These are phyloP conservation scores for Auriscalpium orientale DNA, from an alignment of 768 basidiomycete genomes.

Conservation along the genomic window DNA sequence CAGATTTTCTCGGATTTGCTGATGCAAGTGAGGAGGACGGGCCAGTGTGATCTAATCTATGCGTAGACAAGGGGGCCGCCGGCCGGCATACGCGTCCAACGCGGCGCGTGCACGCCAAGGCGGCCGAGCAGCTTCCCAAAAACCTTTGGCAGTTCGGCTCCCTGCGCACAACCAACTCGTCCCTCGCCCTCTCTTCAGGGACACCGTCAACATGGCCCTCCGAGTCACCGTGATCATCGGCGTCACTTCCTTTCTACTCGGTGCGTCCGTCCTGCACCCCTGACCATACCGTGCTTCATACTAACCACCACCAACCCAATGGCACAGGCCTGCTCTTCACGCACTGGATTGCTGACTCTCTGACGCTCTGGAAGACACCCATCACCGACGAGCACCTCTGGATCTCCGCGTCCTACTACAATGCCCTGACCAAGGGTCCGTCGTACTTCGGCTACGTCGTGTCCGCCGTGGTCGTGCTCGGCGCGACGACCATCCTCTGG, in stretches of 20 bases:
- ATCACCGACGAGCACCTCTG: conserved; percentile 75
- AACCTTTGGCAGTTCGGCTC: too few species aligned
- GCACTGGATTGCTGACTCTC: conserved; percentile 90
- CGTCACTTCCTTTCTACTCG: conserved; percentile 74
- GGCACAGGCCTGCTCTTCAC: conserved; percentile 69
- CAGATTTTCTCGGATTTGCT: too few species aligned
- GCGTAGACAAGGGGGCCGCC: too few species aligned
- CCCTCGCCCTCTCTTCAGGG: background rate
- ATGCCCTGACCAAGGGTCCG: conserved; percentile 64
- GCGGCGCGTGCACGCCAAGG: too few species aligned
- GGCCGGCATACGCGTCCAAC: too few species aligned
- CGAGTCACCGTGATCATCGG: conserved; percentile 70
- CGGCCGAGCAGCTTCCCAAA: too few species aligned
- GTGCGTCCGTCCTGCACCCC: conserved; percentile 29
- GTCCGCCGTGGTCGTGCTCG: conserved; percentile 46
- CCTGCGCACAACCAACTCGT: background rate
- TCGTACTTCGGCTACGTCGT: conserved; percentile 49
- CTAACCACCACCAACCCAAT: background rate
- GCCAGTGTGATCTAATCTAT: too few species aligned
- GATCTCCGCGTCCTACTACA: conserved; percentile 78
- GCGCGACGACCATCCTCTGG: conserved; percentile 64
- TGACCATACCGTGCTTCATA: background rate
- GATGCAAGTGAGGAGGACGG: too few species aligned
- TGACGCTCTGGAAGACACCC: conserved; percentile 85
- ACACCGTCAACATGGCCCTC: conserved; percentile 35